A percentile compares a stretch with the other conserved stretches of the same genome.
These are phyloP conservation scores for Schizophyllum amplum DNA, from an alignment of 1,284 basidiomycete species.

Conservation along the genomic window DNA sequence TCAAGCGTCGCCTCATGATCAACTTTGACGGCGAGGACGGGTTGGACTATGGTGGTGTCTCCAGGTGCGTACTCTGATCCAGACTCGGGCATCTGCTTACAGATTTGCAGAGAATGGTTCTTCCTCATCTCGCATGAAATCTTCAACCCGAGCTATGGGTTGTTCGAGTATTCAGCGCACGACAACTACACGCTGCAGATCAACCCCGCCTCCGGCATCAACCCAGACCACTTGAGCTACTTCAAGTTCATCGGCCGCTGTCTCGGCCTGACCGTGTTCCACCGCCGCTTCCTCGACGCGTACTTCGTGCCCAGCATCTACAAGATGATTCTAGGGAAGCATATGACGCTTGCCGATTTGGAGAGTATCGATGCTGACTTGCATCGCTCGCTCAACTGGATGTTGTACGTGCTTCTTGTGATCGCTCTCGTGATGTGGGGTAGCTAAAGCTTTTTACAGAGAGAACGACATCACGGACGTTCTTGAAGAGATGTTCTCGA, in stretches of 20 bases:
- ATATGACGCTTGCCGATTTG: constrained; percentile 77
- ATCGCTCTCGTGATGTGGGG: background rate
- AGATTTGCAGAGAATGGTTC: constrained; percentile 84
- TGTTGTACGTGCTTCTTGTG: constrained; percentile 65
- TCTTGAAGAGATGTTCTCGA: constrained; percentile 91
- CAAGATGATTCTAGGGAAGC: constrained; percentile 96
- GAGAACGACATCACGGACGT: constrained; percentile 95
- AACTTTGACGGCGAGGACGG: constrained; percentile 99
- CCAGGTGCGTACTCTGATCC: constrained; percentile 49
- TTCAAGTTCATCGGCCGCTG: constrained; percentile 99
- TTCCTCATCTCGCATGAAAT: constrained; percentile 99
- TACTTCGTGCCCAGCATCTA: constrained; percentile 99
- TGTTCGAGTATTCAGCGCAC: constrained; percentile 98
- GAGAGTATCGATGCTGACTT: constrained; percentile 89
- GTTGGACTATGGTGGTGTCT: constrained; percentile 95
- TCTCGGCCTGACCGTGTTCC: constrained; percentile 95
- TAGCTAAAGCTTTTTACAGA: constrained; percentile 28
- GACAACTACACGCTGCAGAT: constrained; percentile 99
- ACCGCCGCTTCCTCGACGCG: constrained; percentile 95
- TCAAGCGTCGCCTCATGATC: constrained; percentile 97
- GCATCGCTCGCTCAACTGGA: constrained; percentile 92
- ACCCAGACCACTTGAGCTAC: constrained; percentile 98
- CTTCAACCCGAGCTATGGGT: constrained; percentile 98
- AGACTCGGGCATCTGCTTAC: too few relatives aligned
- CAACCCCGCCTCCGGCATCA: constrained; percentile 95